These are phyloP conservation scores for Uncinocarpus reesii DNA, from an alignment of 2,329 filamentous ascomycete genomes.

Conservation along the genomic window DNA sequence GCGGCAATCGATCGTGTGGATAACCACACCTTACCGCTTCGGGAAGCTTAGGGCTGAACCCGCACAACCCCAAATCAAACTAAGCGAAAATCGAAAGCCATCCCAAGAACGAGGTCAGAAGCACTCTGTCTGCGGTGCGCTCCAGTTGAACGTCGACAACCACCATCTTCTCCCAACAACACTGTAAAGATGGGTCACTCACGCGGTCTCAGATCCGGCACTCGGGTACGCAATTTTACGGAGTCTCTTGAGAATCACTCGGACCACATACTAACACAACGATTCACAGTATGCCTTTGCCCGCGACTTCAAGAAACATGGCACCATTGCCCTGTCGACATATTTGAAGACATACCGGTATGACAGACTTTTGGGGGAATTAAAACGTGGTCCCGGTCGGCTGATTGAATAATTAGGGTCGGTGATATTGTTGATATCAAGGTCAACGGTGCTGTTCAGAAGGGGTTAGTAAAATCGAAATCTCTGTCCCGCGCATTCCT, in stretches of 20 bases:
- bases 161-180: slow-evolving; percentile 33
- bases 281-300: slow-evolving; percentile 70
- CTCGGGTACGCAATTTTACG: slow-evolving; percentile 51
- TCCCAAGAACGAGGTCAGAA: slow-evolving; percentile 3
- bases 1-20: slow-evolving; percentile 10
- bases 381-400: slow-evolving; percentile 20
- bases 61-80: slow-evolving; percentile 14
- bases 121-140: slow-evolving; percentile 20
- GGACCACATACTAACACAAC: slow-evolving; percentile 14
- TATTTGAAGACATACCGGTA: slow-evolving; percentile 92
- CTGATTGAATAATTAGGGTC: slow-evolving; percentile 48
- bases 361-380: slow-evolving; percentile 25
- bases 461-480: slow-evolving; percentile 59
- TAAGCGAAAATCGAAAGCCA: slow-evolving; percentile 18
- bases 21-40: slow-evolving; percentile 1
- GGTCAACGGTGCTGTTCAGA: slow-evolving; percentile 96
- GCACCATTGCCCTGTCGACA: slow-evolving; percentile 83
- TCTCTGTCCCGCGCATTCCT: background rate
- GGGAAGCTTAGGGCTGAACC: slow-evolving; percentile 17
- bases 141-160: slow-evolving; percentile 31
- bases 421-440: slow-evolving; percentile 99
- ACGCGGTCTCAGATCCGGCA: slow-evolving; percentile 76
- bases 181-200: slow-evolving; percentile 71
- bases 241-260: slow-evolving; percentile 3
- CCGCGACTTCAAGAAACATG: slow-evolving; percentile 88